Base-by-base conservation (phyloP, 2,329 filamentous ascomycete species). In the Diaporthe sp. region DNA sequence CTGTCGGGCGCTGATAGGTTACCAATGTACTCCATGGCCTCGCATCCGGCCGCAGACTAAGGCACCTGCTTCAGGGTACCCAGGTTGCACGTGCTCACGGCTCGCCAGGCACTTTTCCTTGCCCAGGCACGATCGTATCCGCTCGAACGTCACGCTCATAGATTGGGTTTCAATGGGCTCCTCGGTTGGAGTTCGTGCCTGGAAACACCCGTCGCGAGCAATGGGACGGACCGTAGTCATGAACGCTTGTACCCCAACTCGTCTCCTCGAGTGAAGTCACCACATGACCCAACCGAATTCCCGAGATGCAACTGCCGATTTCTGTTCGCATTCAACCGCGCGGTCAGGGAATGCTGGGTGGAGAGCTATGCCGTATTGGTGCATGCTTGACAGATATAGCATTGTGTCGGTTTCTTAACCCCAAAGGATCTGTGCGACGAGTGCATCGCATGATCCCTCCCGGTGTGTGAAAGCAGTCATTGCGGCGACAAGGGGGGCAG, bases 1-100 rank as follows among this genome's bases (percentile, higher is more conserved):
- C 80, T 80, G 81, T 84, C 82, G 80, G 82, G 82, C 82, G 77
- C 77, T 78, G 78, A 82, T 80, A 80, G 80, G 80, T 80, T 74
- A 76, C 60, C 72, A 71, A 71, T 69, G 76, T 77, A 78, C 75
- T 77, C 76, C 74, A 76, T 72, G 77, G 76, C 61, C 77, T 71
- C 71, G 64, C 58, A 69, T 72, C 54, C 66, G 73, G 74, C 35
- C 68, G 72, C 74, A 76, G 50, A 25, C 55, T 73, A 38, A 66
- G 68, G 68, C 61, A 54, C 54, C 55, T 52, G 30, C 47, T 61
- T 38, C 52, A 60, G 30, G 60, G 60, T 60, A 55, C 76, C 58
- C 72, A 71, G 72, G 55, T 40, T 67, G 72, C 72, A 71, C 64
- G 72, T 70, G 66, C 64, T 60, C 61, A 58, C 47, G 30, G 54